Conservation (phyloP, 106 monocot species). For the Ottelia alismoides region DNA sequence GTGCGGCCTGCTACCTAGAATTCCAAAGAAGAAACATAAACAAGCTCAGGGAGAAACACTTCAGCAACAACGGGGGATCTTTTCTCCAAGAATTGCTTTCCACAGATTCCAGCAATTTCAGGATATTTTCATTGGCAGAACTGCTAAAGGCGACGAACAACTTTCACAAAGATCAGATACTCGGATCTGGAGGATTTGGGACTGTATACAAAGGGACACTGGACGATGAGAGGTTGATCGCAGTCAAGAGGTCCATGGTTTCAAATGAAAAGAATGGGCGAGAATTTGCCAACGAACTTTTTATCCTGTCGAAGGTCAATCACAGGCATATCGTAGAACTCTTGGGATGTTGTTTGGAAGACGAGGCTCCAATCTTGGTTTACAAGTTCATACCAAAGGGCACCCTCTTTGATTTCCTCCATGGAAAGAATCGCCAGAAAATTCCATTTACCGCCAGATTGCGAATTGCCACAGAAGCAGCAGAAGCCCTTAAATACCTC, state of each 20-base stretch:
- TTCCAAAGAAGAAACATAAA: conserved; percentile 5
- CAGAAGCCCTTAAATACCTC: conserved; percentile 29
- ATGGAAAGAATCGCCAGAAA: background rate
- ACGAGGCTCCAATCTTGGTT: conserved; percentile 6
- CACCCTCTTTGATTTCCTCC: conserved; percentile 5
- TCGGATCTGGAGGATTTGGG: conserved; percentile 8
- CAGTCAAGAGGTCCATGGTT: conserved; percentile 8
- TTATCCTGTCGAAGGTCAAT: conserved; percentile 9
- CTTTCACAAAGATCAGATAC: conserved; percentile 1
- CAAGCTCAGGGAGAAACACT: conserved; percentile 6
- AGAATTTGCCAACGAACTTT: conserved; percentile 8
- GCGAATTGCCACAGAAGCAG: conserved; percentile 22
- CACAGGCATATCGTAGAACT: conserved; percentile 9
- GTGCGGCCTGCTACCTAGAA: no score
- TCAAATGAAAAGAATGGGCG: background rate
- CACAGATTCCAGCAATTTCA: background rate
- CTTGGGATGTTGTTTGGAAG: conserved; percentile 10
- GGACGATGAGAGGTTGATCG: background rate
- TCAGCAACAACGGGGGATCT: conserved; percentile 10
- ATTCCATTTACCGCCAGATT: conserved; percentile 9
- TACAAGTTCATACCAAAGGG: conserved; percentile 11
- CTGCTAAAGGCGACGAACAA: conserved; percentile 6
- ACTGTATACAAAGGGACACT: conserved; percentile 13
- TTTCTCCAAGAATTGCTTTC: conserved; percentile 2
- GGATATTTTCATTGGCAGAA: conserved; percentile 3